Base-by-base conservation (phyloP, 208 protist species). In the Blechomonas ayalai region DNA sequence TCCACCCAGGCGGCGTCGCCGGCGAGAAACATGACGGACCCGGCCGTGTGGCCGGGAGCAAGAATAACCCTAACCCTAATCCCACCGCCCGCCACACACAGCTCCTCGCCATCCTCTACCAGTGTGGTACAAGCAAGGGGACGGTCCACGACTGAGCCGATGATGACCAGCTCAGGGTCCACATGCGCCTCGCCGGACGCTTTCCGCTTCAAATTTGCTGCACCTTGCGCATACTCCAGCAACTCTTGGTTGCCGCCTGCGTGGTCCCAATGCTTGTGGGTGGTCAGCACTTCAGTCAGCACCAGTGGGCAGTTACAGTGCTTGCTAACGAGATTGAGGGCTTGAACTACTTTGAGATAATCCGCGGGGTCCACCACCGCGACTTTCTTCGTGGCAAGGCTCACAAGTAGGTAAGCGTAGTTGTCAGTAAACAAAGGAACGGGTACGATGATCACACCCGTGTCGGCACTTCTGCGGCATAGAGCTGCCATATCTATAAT, bases 251-350 rank as follows among this genome's bases (percentile, higher is more conserved):
- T 97, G 29, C 92, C 95, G 16, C 94, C 92, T 10, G 86, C 74
- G 56, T 97, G 93, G 53, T 97, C 95, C 87, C 82, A 95, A 72
- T 98, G 95, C 68, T 97, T 95, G 79, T 98, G 95, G 6, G 95
- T 98, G 2, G 86, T 96, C 34, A 97, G 69, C 12, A 97, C 67
- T 12, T 91, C 75, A 6, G 83, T 84, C 18, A 95, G 27, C 35
- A 74, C 36, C 33, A 83, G 50, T 23, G 52, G 45, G 4, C 41
- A 37, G 19, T 45, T 35, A 51, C 73, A 61, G 37, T 66, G 29
- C 16, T 49, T 49, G 10, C 65, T 41, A n/a, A 84, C 48, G 12
- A 48, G 55, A 10, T 43, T 32, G 26, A 88, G 22, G 22, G 76
- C 44, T 32, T 70, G 59, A 35, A 88, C 42, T 31, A 86, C 65